Conservation (phyloP, 2,329 filamentous ascomycete species). For the Xylaria sp. region DNA sequence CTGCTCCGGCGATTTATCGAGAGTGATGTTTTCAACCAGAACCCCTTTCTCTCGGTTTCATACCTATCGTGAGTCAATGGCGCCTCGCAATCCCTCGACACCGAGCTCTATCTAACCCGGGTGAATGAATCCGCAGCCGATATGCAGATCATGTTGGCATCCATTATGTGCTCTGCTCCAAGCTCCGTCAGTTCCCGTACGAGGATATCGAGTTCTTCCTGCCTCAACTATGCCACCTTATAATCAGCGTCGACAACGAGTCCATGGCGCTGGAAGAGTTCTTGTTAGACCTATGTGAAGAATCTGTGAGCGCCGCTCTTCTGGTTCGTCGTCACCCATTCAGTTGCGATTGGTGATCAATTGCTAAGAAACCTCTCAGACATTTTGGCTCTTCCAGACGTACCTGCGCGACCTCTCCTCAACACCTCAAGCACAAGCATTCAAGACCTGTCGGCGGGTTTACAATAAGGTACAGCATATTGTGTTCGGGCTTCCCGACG, state of each 20-base stretch:
- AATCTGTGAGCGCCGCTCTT: slow-evolving; percentile 85
- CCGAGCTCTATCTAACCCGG: slow-evolving; percentile 25
- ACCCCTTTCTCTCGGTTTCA: slow-evolving; percentile 87
- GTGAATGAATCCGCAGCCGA: slow-evolving; percentile 64
- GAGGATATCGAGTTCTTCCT: slow-evolving; percentile 95
- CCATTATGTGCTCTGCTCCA: slow-evolving; percentile 88
- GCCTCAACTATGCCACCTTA: slow-evolving; percentile 86
- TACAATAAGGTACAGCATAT: slow-evolving; percentile 92
- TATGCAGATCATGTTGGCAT: slow-evolving; percentile 92
- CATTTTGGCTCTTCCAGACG: slow-evolving; percentile 91
- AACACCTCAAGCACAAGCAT: slow-evolving; percentile 79
- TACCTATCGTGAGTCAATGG: slow-evolving; percentile 79
- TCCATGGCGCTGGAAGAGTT: slow-evolving; percentile 93
- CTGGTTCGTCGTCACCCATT: slow-evolving; percentile 67
- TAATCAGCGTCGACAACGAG: slow-evolving; percentile 90
- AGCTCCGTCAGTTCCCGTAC: slow-evolving; percentile 88
- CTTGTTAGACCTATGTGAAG: slow-evolving; percentile 84
- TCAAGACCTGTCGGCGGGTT: slow-evolving; percentile 83
- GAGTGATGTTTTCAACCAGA: slow-evolving; percentile 93
- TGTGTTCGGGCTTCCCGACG: slow-evolving; percentile 81
- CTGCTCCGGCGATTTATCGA: slow-evolving; percentile 90
- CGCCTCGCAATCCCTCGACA: slow-evolving; percentile 12
- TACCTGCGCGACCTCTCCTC: slow-evolving; percentile 83
- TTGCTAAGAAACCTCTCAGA: slow-evolving; percentile 62
- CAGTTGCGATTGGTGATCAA: slow-evolving; percentile 34